Evolutionary conservation across 345 rosid species (phyloP).

Genomic region (Eutrema yunnanense): DNA sequence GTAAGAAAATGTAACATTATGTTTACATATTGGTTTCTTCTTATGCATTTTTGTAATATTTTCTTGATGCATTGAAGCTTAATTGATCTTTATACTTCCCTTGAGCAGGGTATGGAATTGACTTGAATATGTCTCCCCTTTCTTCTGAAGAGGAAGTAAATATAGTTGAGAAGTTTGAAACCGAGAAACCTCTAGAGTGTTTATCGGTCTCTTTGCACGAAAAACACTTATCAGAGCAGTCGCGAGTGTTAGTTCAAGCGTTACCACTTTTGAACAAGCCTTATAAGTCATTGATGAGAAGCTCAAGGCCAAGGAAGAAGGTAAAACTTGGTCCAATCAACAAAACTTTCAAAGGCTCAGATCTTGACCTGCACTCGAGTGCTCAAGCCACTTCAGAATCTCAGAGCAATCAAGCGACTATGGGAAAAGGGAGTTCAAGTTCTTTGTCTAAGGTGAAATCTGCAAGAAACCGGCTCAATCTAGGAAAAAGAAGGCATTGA

Average conservation of each 20-base stretch:
- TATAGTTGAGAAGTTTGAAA: background rate
- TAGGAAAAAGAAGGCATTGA: background rate
- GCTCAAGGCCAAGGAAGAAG: constrained; percentile 17
- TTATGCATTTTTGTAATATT: background rate
- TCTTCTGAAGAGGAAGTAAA: constrained; percentile 8
- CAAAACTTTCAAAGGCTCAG: constrained; percentile 4
- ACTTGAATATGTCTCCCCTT: constrained; percentile 24
- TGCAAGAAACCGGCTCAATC: background rate
- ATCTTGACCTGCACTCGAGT: background rate
- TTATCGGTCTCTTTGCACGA: background rate
- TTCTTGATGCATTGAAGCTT: background rate
- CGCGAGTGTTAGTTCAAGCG: background rate
- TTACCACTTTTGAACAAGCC: constrained; percentile 14
- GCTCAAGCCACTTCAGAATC: constrained; percentile 21
- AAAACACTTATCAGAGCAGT: background rate
- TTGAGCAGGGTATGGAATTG: constrained; percentile 15
- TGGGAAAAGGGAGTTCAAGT: constrained; percentile 1
- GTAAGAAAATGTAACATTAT: background rate
- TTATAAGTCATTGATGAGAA: background rate
- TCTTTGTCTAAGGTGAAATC: background rate
- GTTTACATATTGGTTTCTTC: background rate
- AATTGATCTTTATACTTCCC: background rate
- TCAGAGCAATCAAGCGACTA: background rate
- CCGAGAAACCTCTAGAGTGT: constrained; percentile 13
- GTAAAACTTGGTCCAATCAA: constrained; percentile 10